These are phyloP conservation scores for Microbotryum intermedium DNA, from an alignment of 1,284 basidiomycete species.

Conservation along the genomic window DNA sequence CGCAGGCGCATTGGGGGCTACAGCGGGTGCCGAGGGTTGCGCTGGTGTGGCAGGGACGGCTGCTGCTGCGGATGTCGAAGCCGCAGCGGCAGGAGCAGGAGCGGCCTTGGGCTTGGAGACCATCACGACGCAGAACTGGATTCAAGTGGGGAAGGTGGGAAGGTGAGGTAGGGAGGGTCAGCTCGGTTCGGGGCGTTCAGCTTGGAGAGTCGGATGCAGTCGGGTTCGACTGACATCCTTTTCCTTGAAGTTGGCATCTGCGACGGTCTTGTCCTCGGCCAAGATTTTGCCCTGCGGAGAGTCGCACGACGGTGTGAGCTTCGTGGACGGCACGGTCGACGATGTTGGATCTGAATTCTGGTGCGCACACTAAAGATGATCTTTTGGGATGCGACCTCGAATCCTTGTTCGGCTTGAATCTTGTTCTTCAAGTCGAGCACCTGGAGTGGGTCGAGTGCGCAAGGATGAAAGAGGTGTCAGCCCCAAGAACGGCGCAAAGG, in stretches of 20 bases:
- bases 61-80: conserved; percentile 37
- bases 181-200: not conserved
- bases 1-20: conserved; percentile 36
- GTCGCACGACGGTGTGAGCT: not conserved
- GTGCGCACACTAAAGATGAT: conserved; percentile 74
- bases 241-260: conserved; percentile 87
- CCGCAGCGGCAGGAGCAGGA: conserved; percentile 35
- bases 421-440: conserved; percentile 73
- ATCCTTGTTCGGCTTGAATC: conserved; percentile 69
- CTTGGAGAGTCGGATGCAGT: not conserved
- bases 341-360: not conserved
- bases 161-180: not conserved
- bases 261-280: conserved; percentile 77
- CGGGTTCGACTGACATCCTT: conserved; percentile 54
- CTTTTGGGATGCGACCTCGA: conserved; percentile 70
- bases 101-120: conserved; percentile 75
- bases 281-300: conserved; percentile 75
- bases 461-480: not conserved
- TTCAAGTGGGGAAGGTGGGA: not conserved
- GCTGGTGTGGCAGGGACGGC: conserved; percentile 38
- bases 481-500: not conserved
- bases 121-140: conserved; percentile 87
- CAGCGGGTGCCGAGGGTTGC: conserved; percentile 37
- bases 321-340: not conserved
- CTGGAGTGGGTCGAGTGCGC: conserved; percentile 28